These are phyloP conservation scores for Apiospora pterosperma DNA, from an alignment of 2,329 filamentous ascomycete species.

Conservation along the genomic window DNA sequence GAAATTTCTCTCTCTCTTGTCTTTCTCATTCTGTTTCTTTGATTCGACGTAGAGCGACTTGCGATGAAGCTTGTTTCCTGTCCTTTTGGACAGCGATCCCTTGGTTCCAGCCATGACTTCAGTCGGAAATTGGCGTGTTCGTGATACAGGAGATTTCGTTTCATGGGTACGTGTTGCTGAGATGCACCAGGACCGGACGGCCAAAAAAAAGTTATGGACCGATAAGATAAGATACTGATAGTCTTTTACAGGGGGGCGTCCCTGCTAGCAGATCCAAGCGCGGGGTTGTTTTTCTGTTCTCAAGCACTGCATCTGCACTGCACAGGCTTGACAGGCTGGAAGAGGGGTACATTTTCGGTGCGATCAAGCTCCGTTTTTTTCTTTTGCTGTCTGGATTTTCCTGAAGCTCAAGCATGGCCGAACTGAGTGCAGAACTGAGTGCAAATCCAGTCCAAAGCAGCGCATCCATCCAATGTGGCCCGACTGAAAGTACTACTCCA, in stretches of 20 bases:
- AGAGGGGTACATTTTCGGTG: not conserved
- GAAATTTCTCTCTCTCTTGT: conserved; percentile 73
- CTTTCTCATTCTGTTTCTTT: conserved; percentile 72
- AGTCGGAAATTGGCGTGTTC: not conserved
- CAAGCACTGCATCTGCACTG: no score
- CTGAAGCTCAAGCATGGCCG: not conserved
- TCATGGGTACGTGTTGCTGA: not conserved
- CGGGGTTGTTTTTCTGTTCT: not conserved
- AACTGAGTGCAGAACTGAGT: not conserved
- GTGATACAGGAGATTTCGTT: not conserved
- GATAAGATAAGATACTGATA: conserved; percentile 1
- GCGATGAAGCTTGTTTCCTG: conserved; percentile 76
- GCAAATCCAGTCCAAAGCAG: not conserved
- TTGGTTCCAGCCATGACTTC: conserved; percentile 8
- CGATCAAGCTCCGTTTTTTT: not conserved
- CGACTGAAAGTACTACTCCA: not conserved
- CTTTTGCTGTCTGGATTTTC: not conserved
- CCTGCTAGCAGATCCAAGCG: not conserved
- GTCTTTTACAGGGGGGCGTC: not conserved
- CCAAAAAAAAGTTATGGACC: not conserved
- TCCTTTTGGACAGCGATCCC: conserved; percentile 22
- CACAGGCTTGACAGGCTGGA: no score
- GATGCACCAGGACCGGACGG: not conserved
- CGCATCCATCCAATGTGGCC: not conserved
- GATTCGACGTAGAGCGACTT: conserved; percentile 74